A percentile compares a stretch with the other conserved stretches of the same genome.
Conservation (phyloP, 2,329 filamentous ascomycete species). For the Clarireedia sp. region DNA sequence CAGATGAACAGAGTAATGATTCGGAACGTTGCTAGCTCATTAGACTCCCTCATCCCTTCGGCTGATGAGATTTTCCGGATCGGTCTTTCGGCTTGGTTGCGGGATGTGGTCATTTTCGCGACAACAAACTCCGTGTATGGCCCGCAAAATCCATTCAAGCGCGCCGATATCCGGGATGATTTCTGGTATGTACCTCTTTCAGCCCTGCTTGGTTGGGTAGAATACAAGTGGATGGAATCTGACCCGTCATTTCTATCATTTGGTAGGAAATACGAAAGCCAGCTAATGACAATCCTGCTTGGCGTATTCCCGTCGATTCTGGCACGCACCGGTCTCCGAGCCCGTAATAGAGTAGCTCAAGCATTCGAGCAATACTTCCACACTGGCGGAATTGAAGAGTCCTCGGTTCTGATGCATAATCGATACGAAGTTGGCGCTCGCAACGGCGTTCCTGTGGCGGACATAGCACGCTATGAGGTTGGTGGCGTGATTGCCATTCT, state of each 20-base stretch:
- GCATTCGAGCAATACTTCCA: slow-evolving; percentile 36
- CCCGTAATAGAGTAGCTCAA: background rate
- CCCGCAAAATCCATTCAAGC: slow-evolving; percentile 4
- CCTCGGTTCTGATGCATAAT: slow-evolving; percentile 31
- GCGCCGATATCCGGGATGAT: background rate
- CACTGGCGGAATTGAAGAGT: slow-evolving; percentile 32
- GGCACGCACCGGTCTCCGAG: slow-evolving; percentile 1
- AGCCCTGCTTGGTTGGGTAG: background rate
- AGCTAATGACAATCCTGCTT: slow-evolving; percentile 23
- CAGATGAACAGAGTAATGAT: slow-evolving; percentile 3
- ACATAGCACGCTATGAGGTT: slow-evolving; percentile 31
- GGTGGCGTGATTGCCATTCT: slow-evolving; percentile 35
- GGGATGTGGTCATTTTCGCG: background rate
- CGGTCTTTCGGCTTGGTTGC: background rate
- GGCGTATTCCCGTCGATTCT: slow-evolving; percentile 9
- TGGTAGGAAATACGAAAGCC: slow-evolving; percentile 27
- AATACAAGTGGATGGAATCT: slow-evolving; percentile 15
- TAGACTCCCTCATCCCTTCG: background rate
- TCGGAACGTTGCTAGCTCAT: background rate
- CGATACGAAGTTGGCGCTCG: slow-evolving; percentile 29
- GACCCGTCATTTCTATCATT: background rate
- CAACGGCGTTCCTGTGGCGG: slow-evolving; percentile 26
- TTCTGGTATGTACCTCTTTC: slow-evolving; percentile 2
- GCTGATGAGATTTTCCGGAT: background rate
- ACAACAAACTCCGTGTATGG: slow-evolving; percentile 8